phyloP scores from a whole-genome alignment of 495 filamentous ascomycete species.

The Neurospora intermedia region DNA sequence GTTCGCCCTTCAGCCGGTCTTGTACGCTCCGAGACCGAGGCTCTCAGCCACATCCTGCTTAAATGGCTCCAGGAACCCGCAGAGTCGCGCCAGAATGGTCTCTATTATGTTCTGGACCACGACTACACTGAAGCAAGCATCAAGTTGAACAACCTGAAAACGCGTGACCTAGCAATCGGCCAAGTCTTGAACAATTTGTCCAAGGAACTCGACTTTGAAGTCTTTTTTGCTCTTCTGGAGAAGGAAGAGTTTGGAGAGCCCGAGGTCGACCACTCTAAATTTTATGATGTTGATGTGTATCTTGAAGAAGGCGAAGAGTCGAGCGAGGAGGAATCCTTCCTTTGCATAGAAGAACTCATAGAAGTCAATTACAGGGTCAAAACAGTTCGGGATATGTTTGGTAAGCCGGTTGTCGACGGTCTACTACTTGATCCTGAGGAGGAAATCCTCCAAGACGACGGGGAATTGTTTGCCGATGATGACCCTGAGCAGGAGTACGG shows the following conservation, averaged over 20 bases:
- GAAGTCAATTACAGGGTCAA: not conserved
- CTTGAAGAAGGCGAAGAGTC: not conserved
- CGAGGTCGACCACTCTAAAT: not conserved
- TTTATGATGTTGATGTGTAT: not conserved
- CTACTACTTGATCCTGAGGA: not conserved
- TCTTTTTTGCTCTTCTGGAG: not conserved
- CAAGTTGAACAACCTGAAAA: not conserved
- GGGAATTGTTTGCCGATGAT: not conserved
- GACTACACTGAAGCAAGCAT: not conserved
- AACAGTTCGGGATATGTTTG: not conserved
- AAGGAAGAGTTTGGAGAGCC: not conserved
- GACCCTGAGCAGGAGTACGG: not conserved
- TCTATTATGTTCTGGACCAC: not conserved
- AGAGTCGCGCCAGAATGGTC: not conserved
- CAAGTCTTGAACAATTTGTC: not conserved
- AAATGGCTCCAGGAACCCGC: not conserved
- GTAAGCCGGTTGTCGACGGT: not conserved
- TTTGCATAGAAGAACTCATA: not conserved
- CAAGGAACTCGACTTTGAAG: not conserved
- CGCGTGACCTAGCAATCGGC: not conserved
- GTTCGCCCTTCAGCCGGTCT: not conserved
- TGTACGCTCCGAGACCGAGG: not conserved
- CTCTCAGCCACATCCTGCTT: not conserved
- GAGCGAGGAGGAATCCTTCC: not conserved
- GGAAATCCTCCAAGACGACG: not conserved